Percentiles rank a stretch among this genome's conserved stretches.
Evolutionary conservation across 495 filamentous ascomycete species (phyloP).

Genomic region (Podospora comata): DNA sequence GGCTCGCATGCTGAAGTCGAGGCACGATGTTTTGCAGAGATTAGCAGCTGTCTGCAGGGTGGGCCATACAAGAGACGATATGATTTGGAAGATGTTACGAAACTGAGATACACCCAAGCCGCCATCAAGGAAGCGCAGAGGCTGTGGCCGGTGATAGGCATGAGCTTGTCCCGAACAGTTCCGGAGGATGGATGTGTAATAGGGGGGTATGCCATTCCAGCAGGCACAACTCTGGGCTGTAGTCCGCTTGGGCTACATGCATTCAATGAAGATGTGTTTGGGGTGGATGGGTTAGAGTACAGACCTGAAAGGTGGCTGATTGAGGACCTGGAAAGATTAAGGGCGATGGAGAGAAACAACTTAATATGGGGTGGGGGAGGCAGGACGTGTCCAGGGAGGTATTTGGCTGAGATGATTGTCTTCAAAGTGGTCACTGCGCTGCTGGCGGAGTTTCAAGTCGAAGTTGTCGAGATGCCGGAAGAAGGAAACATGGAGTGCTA

Average conservation of each 20-base stretch:
- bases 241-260: constrained; percentile 58
- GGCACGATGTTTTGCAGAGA: neutral
- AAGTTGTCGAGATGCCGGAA: constrained; percentile 27
- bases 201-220: constrained; percentile 50
- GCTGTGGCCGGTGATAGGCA: constrained; percentile 55
- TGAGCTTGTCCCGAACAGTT: constrained; percentile 56
- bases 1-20: constrained; percentile 27
- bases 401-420: constrained; percentile 62
- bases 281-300: constrained; percentile 50
- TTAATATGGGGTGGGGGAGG: constrained; percentile 63
- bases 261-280: constrained; percentile 52
- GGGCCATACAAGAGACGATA: constrained; percentile 25
- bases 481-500: constrained; percentile 30
- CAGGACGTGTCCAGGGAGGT: constrained; percentile 64
- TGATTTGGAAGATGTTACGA: constrained; percentile 12
- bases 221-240: constrained; percentile 56
- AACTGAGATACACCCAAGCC: constrained; percentile 53
- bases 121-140: constrained; percentile 62
- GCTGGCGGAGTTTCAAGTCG: constrained; percentile 54
- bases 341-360: constrained; percentile 45
- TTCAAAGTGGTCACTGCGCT: constrained; percentile 63
- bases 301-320: constrained; percentile 56
- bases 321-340: constrained; percentile 2
- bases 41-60: neutral
- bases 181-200: constrained; percentile 48